Conservation (phyloP, 2,329 filamentous ascomycete species). For the Cladobotryum mycophilum region DNA sequence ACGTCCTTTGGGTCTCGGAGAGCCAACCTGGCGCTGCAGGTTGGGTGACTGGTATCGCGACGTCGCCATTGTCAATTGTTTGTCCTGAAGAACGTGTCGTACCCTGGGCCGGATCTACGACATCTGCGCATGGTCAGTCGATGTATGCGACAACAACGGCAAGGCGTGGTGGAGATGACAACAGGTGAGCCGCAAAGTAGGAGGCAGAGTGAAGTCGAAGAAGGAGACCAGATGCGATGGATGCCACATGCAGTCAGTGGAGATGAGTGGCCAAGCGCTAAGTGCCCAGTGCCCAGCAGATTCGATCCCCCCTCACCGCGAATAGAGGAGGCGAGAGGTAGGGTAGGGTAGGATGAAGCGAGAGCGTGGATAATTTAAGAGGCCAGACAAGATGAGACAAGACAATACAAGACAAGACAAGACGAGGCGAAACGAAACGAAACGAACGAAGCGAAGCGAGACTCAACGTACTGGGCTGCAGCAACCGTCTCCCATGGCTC, state of each 20-base stretch:
- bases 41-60: constrained; percentile 41
- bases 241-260: neutral
- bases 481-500: constrained; percentile 43
- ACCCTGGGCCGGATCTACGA: constrained; percentile 37
- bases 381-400: neutral
- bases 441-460: neutral
- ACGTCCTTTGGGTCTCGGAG: constrained; percentile 51
- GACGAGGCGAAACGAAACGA: neutral
- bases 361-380: neutral
- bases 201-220: neutral
- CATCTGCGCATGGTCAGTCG: constrained; percentile 27
- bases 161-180: neutral
- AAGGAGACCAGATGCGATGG: neutral
- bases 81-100: constrained; percentile 22
- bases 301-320: no score
- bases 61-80: constrained; percentile 37
- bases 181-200: neutral
- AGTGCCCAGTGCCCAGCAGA: neutral
- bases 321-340: neutral
- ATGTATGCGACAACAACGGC: constrained; percentile 7
- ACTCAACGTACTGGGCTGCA: constrained; percentile 37
- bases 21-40: constrained; percentile 47
- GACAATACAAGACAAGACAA: neutral
- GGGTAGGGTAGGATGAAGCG: neutral
- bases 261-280: neutral